These are phyloP conservation scores for Pseudocercospora ulei DNA, from an alignment of 2,329 filamentous ascomycete genomes.

Conservation along the genomic window DNA sequence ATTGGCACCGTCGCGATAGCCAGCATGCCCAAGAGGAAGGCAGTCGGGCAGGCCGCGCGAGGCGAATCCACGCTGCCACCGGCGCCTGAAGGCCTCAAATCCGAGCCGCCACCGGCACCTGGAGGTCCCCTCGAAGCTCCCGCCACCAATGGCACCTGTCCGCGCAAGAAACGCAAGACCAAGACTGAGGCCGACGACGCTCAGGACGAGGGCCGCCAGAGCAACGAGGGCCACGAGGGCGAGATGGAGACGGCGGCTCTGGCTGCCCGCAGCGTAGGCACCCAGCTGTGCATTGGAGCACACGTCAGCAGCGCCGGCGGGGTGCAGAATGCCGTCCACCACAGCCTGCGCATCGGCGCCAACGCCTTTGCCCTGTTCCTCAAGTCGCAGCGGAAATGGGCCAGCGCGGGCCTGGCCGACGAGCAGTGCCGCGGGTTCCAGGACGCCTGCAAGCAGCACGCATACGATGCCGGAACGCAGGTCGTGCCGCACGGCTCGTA, in stretches of 20 bases:
- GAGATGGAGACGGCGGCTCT: slow-evolving; percentile 50
- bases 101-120: slow-evolving; percentile 22
- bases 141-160: slow-evolving; percentile 11
- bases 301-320: slow-evolving; percentile 87
- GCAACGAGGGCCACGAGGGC: slow-evolving; percentile 2
- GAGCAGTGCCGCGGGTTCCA: slow-evolving; percentile 62
- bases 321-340: slow-evolving; percentile 71
- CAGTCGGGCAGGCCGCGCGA: no score
- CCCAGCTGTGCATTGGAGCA: slow-evolving; percentile 80
- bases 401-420: slow-evolving; percentile 63
- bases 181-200: slow-evolving; percentile 12
- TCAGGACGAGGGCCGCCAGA: slow-evolving; percentile 6
- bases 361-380: slow-evolving; percentile 93
- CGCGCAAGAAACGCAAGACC: slow-evolving; percentile 24
- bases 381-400: slow-evolving; percentile 94
- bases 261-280: slow-evolving; percentile 56
- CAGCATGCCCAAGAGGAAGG: no score
- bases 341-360: slow-evolving; percentile 46
- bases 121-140: slow-evolving; percentile 16
- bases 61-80: no score
- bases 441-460: slow-evolving; percentile 55
- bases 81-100: no score
- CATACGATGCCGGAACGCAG: slow-evolving; percentile 61
- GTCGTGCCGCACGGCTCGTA: slow-evolving; percentile 91
- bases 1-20: no score